Conservation (phyloP, 495 filamentous ascomycete species). For the Talaromyces stipitatus region DNA sequence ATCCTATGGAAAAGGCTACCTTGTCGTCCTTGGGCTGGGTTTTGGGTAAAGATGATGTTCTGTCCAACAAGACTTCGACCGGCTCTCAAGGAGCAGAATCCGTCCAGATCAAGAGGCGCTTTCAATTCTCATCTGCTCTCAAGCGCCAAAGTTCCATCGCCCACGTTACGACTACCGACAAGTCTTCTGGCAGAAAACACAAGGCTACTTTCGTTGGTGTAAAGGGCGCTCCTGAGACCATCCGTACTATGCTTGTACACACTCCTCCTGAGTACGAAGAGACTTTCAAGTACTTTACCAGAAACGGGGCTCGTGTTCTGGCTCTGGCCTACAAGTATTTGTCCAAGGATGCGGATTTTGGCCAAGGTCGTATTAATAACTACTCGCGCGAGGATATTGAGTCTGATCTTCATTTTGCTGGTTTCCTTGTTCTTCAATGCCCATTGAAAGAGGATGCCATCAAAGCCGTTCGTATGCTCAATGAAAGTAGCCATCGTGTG, state of each 20-base stretch:
- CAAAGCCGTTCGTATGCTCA: conserved; percentile 90
- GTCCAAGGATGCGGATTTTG: conserved; percentile 68
- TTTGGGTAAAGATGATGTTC: conserved; percentile 77
- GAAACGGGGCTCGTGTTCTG: conserved; percentile 87
- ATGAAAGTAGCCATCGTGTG: conserved; percentile 95
- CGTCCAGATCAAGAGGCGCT: conserved; percentile 91
- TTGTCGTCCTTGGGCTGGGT: conserved; percentile 83
- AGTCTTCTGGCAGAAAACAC: conserved; percentile 60
- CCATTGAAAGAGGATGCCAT: conserved; percentile 96
- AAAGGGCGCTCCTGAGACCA: conserved; percentile 96
- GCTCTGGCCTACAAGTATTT: conserved; percentile 92
- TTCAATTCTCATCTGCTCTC: conserved; percentile 95
- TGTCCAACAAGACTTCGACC: conserved; percentile 45
- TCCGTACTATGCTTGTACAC: conserved; percentile 80
- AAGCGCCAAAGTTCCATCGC: conserved; percentile 95
- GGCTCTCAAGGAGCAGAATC: conserved; percentile 41
- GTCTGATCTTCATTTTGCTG: conserved; percentile 75
- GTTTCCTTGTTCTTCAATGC: conserved; percentile 91
- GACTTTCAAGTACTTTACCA: conserved; percentile 95
- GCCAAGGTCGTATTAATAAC: conserved; percentile 80
- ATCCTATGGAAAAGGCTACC: conserved; percentile 98
- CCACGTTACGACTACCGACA: conserved; percentile 60
- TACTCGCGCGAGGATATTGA: conserved; percentile 90
- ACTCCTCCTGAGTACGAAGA: conserved; percentile 89
- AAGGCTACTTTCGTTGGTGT: conserved; percentile 85